Evolutionary conservation across 2,329 filamentous ascomycete species (phyloP), one percentile per base, ranked within the genome.

Genomic region (Diatrype stigma): DNA sequence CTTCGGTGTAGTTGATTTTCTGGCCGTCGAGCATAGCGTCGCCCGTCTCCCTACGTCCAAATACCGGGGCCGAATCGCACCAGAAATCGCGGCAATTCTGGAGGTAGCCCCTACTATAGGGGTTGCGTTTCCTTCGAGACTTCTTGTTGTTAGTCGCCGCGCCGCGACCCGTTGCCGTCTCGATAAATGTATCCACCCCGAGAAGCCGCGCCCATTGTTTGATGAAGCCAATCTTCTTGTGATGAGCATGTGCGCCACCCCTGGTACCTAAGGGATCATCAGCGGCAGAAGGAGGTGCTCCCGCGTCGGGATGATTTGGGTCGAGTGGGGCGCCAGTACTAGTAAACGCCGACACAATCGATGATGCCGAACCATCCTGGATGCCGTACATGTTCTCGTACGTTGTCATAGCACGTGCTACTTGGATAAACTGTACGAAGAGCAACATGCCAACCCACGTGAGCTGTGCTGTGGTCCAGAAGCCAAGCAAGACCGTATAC

Each of bases 381-480:
- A 91, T 80, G 47, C 90, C 87, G 56, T 86, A 85, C 92, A 99
- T 97, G 69, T 92, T 96, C 71, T 99, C 94, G 70, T 89, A 97
- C 0, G 94, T 99, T 1, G 94, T 99, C 76, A 96, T 87, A 51
- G 92, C 95, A 54, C 91, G 85, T 0, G 91, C 88, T 47, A 99
- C 86, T 67, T 99, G 94, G 47, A 96, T 79, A 47, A 96, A 84
- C 67, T 99, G 95, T 5, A 97, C 95, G 57, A 91, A 87, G 53
- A 96, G 79, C 32, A 99, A 84, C 92, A 99, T 97, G n/a, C 87
- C 86, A 2, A 97, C 90, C 94, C 94, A 99, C 19, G 90, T 87
- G 30, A 96, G 80, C 69, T 99, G 95, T 42, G 96, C 75, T 2
- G 81, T 79, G 6, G 81, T 81, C 94, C 94, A 99, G 26, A 89